These are phyloP conservation scores for Penicillium sp. DNA, from an alignment of 2,329 filamentous ascomycete genomes.

Conservation along the genomic window DNA sequence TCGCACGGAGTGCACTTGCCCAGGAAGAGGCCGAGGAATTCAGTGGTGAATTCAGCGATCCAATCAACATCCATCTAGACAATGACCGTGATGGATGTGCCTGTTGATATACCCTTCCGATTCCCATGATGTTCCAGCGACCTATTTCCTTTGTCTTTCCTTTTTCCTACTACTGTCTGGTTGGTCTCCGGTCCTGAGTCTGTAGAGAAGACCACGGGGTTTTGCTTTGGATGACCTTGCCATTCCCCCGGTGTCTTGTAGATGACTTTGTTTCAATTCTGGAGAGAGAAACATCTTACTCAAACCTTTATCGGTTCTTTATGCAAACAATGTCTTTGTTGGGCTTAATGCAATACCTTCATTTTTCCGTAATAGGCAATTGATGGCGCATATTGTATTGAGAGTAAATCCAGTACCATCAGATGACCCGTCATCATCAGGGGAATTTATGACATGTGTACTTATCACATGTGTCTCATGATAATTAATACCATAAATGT, in stretches of 20 bases:
- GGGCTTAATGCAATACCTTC: not conserved
- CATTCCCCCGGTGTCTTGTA: constrained; percentile 12
- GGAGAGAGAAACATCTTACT: not conserved
- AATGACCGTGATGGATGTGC: constrained; percentile 89
- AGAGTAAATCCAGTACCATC: not conserved
- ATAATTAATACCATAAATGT: not conserved
- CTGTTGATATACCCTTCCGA: constrained; percentile 59
- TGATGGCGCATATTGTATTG: not conserved
- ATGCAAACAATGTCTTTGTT: not conserved
- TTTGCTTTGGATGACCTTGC: constrained; percentile 5
- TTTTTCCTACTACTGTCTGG: constrained; percentile 10
- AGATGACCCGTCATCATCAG: not conserved
- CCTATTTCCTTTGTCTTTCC: constrained; percentile 17
- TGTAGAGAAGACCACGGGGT: constrained; percentile 15
- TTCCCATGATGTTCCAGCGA: constrained; percentile 28
- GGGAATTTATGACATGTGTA: not conserved
- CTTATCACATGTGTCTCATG: not conserved
- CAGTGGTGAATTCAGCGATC: constrained; percentile 94
- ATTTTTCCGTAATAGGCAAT: not conserved
- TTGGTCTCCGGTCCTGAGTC: constrained; percentile 10
- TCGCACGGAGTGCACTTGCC: constrained; percentile 88
- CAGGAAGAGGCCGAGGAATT: constrained; percentile 99
- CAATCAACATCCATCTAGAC: constrained; percentile 97
- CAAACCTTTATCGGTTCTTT: not conserved
- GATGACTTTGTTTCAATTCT: constrained; percentile 6